Conservation (phyloP, 352 stramenopile species). For the Phytophthora megakarya region DNA sequence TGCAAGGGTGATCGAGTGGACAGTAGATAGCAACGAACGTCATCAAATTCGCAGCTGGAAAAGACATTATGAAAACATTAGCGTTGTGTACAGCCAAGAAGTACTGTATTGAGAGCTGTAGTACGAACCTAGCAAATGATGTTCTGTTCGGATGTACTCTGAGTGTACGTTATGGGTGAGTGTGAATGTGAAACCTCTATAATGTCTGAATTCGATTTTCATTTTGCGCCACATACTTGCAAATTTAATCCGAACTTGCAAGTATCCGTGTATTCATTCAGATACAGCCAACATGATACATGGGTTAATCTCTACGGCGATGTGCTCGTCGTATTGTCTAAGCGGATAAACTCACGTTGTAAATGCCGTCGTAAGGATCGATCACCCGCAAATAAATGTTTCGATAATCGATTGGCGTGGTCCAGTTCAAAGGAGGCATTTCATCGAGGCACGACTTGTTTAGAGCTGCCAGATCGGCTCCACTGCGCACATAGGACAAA, state of each 20-base stretch:
- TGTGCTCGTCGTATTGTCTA: background rate
- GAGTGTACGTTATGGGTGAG: no score
- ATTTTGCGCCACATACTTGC: no score
- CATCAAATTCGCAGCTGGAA: conserved; percentile 55
- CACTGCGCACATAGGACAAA: conserved; percentile 34
- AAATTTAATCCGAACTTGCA: no score
- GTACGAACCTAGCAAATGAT: no score
- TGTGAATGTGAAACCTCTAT: no score
- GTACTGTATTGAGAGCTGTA: conserved; percentile 40
- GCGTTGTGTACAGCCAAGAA: conserved; percentile 23
- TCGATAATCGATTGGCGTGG: conserved; percentile 2
- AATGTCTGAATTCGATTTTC: no score
- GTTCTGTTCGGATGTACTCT: no score
- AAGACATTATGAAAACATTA: conserved; percentile 39
- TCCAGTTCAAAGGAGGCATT: conserved; percentile 33
- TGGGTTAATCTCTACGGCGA: no score
- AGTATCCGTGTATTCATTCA: no score
- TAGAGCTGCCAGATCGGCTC: conserved; percentile 24
- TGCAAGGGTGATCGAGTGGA: conserved; percentile 64
- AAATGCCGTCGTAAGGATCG: conserved; percentile 40
- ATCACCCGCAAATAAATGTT: conserved; percentile 34
- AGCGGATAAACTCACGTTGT: conserved; percentile 11
- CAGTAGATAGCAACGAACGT: conserved; percentile 37
- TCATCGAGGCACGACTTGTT: conserved; percentile 27
- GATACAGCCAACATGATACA: no score